Base-by-base conservation (phyloP, 108 stramenopile genomes). In the Skeletonema potamos region DNA sequence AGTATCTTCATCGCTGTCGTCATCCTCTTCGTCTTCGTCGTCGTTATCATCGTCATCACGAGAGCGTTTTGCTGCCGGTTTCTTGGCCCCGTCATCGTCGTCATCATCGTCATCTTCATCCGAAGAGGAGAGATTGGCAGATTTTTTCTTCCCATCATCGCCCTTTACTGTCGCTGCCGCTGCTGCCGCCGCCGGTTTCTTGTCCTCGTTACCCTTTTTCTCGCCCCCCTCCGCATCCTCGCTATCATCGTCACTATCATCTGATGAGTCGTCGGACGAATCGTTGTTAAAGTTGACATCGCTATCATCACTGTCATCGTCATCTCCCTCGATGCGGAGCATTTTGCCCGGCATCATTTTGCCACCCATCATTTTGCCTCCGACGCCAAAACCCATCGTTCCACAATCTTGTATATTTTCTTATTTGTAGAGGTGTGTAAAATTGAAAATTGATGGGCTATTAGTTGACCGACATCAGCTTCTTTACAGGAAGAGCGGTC, bases 11-110 rank as follows among this genome's bases (percentile, higher is more conserved):
- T 67, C 71, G 2, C 63, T 68, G 22, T 78, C 70, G 4, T 85
- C 85, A 4, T 83, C 84, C 5, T 91, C 87, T n/a, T 86, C 86
- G 1, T 87, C 87, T 6, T 87, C 85, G 0, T 87, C 86, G 2
- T 86, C 89, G 3, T 87, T 85, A 20, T 86, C 86, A 8, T 84
- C 82, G 2, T 87, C 86, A 39, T 82, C 81, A 39, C 68, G 67
- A 20, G 77, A 24, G 29, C 72, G 76, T 59, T 77, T 77, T 37
- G 71, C 48, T 18, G 64, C 18, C 22, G 27, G 34, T 15, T 72
- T 55, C 10, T 62, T 32, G 30, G 54, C 44, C 27, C 46, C 63
- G 4, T 46, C 64, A n/a, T 73, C 58, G 20, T 63, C 60, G 2
- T 73, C 72, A 3, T 66, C 76, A 2, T 76, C 70, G 11, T 76